These are phyloP conservation scores for Myriangium duriaei DNA, from an alignment of 2,329 filamentous ascomycete genomes.

Conservation along the genomic window DNA sequence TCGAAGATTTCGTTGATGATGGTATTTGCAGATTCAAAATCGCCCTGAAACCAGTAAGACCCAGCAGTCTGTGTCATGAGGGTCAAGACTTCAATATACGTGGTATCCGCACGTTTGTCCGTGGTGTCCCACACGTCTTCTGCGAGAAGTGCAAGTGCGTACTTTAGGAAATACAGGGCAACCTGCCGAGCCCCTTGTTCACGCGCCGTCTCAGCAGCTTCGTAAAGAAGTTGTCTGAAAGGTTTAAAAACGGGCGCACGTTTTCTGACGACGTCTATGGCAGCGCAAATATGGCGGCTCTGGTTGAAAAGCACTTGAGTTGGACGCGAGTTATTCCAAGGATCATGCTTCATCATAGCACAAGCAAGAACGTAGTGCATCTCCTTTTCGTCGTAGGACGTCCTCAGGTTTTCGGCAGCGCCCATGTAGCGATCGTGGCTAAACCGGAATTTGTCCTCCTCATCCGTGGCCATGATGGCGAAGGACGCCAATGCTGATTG, in stretches of 20 bases:
- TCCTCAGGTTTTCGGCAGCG: conserved; percentile 58
- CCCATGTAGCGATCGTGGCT: conserved; percentile 78
- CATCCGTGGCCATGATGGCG: conserved; percentile 67
- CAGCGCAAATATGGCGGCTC: conserved; percentile 70
- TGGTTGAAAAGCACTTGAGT: conserved; percentile 51
- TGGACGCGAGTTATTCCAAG: conserved; percentile 41
- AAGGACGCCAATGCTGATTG: conserved; percentile 70
- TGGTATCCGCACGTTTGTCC: conserved; percentile 50
- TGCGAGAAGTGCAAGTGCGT: conserved; percentile 68
- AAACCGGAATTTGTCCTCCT: conserved; percentile 76
- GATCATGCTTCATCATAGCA: conserved; percentile 60
- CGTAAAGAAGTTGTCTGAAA: conserved; percentile 64
- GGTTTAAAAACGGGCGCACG: conserved; percentile 36
- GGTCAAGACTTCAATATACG: conserved; percentile 74
- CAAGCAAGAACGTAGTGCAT: conserved; percentile 90
- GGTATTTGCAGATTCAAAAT: conserved; percentile 53
- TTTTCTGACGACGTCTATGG: conserved; percentile 59
- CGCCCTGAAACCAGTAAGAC: conserved; percentile 66
- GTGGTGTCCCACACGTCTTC: conserved; percentile 60
- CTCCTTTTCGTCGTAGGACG: conserved; percentile 52
- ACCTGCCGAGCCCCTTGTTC: conserved; percentile 75
- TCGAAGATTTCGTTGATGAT: conserved; percentile 59
- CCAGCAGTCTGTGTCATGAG: conserved; percentile 70
- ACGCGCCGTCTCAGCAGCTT: conserved; percentile 64
- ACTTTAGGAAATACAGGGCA: conserved; percentile 68